Evolutionary conservation across 306 rosid genomes (phyloP), one percentile per base, ranked within the genome.

Genomic region (Quercus agrifolia): DNA sequence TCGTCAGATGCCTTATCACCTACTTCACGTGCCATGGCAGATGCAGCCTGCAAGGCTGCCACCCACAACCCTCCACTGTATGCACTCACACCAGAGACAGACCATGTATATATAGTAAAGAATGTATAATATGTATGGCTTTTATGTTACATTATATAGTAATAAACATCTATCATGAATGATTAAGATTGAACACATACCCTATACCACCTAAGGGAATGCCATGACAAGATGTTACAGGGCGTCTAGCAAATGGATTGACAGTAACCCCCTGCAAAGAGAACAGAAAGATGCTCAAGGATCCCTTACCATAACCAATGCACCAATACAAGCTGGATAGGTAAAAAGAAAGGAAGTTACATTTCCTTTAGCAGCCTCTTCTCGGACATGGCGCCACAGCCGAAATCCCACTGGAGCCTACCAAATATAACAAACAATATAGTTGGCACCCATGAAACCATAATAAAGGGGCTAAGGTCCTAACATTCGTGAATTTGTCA

Each of bases 171-270:
- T n/a, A 12, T 31, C 31, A 19, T 57, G 75, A n/a, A 68, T 12
- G 14, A 31, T 33, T 75, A 49, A 51, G 41, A 80, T 73, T 71
- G 74, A 72, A 77, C 63, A 85, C 88, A 59, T 85, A 89, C 97
- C 98, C 98, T 74, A 94, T 83, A 54, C 98, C 98, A 76, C 98
- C 98, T 70, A 94, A 76, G 71, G 98, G 98, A 71, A 92, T 88
- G 66, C 91, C 97, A 61, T 94, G 97, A 86, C 55, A 67, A 81
- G 89, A 88, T 54, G 97, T 89, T 69, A 84, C 59, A 46, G 44
- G 68, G 70, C 78, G 93, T 86, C 82, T 92, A 51, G 81, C 33
- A 84, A 94, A 94, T 70, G 94, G 97, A 91, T 94, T 83, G 5
- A 92, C 85, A 63, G 84, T 23, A 62, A 27, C 80, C 30, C 7